Conservation (phyloP, 2,329 filamentous ascomycete genomes). For the Ustilaginoidea virens region DNA sequence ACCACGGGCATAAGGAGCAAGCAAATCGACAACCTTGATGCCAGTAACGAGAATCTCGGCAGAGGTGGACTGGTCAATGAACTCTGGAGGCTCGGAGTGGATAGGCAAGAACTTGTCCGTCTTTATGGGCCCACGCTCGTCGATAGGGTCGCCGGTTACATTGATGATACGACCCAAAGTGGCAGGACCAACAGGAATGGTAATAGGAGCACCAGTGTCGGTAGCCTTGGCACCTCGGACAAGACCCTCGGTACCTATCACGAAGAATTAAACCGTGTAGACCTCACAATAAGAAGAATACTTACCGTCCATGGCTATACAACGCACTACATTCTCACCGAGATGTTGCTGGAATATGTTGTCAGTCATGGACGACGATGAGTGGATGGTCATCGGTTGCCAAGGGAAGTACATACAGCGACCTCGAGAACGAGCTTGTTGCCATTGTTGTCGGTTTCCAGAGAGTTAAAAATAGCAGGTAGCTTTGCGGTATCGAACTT, state of each 20-base stretch:
- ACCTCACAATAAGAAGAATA: slow-evolving; percentile 8
- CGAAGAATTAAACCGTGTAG: slow-evolving; percentile 4
- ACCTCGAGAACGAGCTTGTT: slow-evolving; percentile 95
- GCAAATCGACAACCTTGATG: slow-evolving; percentile 99
- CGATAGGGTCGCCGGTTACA: slow-evolving; percentile 99
- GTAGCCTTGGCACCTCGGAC: slow-evolving; percentile 73
- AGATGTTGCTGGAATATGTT: slow-evolving; percentile 70
- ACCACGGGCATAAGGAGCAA: slow-evolving; percentile 99
- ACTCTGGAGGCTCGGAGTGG: slow-evolving; percentile 83
- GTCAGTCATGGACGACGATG: slow-evolving; percentile 19
- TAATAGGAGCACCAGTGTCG: slow-evolving; percentile 92
- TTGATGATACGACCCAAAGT: slow-evolving; percentile 99
- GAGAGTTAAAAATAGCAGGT: slow-evolving; percentile 92
- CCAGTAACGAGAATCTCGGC: slow-evolving; percentile 96
- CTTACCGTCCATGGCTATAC: slow-evolving; percentile 99
- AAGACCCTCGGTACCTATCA: slow-evolving; percentile 91
- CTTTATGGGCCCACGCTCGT: slow-evolving; percentile 98
- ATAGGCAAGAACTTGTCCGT: slow-evolving; percentile 74
- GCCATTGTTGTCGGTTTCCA: slow-evolving; percentile 80
- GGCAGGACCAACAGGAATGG: slow-evolving; percentile 82
- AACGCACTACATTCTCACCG: slow-evolving; percentile 96
- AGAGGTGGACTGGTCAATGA: slow-evolving; percentile 88
- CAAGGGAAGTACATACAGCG: slow-evolving; percentile 46
- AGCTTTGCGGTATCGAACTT: slow-evolving; percentile 94
- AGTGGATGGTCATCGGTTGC: slow-evolving; percentile 2